Evolutionary conservation across 768 basidiomycete genomes (phyloP).

Genomic region (Boletus vermiculosoides): DNA sequence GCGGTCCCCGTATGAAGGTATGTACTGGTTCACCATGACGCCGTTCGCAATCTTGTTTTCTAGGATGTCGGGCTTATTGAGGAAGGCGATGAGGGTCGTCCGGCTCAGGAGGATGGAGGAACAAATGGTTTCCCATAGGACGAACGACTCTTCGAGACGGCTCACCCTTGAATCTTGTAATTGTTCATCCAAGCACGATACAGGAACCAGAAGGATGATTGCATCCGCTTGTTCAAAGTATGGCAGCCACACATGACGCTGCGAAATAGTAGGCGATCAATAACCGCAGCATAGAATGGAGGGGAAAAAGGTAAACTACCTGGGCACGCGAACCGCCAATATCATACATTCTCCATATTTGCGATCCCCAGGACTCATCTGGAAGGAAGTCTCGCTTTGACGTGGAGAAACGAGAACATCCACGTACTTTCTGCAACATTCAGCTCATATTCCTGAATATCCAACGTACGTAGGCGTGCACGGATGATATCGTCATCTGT

Average conservation of each 20-base stretch:
- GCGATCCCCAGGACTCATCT: conserved; percentile 38
- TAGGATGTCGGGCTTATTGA: conserved; percentile 70
- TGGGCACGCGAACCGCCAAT: conserved; percentile 71
- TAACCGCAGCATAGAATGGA: not conserved
- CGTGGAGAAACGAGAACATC: not conserved
- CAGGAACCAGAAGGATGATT: conserved; percentile 78
- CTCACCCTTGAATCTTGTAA: conserved; percentile 34
- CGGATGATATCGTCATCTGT: conserved; percentile 73
- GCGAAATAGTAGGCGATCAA: conserved; percentile 1
- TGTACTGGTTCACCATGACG: conserved; percentile 51
- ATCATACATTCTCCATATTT: conserved; percentile 74
- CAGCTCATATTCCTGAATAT: conserved; percentile 65
- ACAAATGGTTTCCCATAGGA: too few relatives aligned
- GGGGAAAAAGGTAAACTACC: conserved; percentile 35
- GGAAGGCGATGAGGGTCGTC: conserved; percentile 59
- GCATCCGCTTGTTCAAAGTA: conserved; percentile 79
- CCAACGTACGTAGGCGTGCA: conserved; percentile 66
- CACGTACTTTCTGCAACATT: conserved; percentile 35
- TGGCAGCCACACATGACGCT: conserved; percentile 78
- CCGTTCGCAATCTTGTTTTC: conserved; percentile 61
- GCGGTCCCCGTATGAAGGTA: conserved; percentile 66
- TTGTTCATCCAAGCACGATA: conserved; percentile 77
- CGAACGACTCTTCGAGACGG: too few relatives aligned
- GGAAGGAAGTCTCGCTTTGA: not conserved
- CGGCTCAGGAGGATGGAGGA: conserved; percentile 54